phyloP scores from a whole-genome alignment of 2,329 filamentous ascomycete species.

The Septoria linicola region DNA sequence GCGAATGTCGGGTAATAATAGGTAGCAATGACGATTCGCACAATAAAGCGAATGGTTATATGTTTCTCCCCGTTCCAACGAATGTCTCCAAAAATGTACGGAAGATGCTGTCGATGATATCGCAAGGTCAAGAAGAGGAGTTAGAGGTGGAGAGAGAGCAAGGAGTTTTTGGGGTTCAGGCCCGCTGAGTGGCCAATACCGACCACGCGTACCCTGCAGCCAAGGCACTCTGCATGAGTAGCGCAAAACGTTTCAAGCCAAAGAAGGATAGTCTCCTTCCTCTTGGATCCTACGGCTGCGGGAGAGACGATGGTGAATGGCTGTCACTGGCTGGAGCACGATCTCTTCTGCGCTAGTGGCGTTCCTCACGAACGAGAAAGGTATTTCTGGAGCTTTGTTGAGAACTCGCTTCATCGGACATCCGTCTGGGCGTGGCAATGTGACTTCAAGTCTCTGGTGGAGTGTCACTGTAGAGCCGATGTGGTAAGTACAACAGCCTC shows the following conservation, averaged over 20 bases:
- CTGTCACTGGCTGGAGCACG: constrained; percentile 7
- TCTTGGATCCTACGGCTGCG: not conserved
- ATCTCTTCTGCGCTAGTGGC: constrained; percentile 8
- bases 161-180: not conserved
- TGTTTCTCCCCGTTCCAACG: constrained; percentile 11
- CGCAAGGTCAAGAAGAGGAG: not conserved
- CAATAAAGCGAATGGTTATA: constrained; percentile 14
- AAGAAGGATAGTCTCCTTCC: not conserved
- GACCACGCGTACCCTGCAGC: too few relatives aligned
- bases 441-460: not conserved
- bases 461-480: too few relatives aligned
- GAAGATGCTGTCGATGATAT: not conserved
- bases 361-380: not conserved
- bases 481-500: too few relatives aligned
- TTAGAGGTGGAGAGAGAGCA: not conserved
- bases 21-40: not conserved
- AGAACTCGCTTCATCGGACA: constrained; percentile 7
- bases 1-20: constrained; percentile 7
- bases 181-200: not conserved
- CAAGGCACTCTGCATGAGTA: not conserved
- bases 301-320: not conserved
- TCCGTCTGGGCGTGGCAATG: not conserved
- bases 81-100: constrained; percentile 9
- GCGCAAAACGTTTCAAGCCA: not conserved
- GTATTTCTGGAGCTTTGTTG: constrained; percentile 8